Conservation (phyloP, 192 early-diverging fungal genomes). For the Mortierella claussenii region DNA sequence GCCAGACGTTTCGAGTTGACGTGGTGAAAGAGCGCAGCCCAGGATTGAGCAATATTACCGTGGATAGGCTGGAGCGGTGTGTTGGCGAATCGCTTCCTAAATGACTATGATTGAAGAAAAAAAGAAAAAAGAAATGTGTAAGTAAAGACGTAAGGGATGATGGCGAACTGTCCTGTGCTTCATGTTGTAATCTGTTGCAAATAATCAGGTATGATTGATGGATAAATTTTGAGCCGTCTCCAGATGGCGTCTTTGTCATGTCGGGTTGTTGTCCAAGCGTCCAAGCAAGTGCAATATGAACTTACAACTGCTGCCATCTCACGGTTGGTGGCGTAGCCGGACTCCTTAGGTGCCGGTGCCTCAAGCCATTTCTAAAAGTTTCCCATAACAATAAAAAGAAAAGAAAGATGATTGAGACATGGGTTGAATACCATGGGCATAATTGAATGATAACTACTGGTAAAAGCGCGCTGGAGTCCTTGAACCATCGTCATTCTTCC, state of each 20-base stretch:
- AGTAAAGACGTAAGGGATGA: background rate
- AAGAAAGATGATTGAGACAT: no score
- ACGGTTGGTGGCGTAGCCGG: slow-evolving; percentile 29
- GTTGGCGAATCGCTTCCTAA: slow-evolving; percentile 18
- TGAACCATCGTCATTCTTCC: no score
- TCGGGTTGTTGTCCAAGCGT: background rate
- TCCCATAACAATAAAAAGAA: no score
- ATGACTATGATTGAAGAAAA: slow-evolving; percentile 1
- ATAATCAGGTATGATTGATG: background rate
- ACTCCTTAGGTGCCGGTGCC: slow-evolving; percentile 11
- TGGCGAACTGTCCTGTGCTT: no score
- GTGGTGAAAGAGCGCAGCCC: slow-evolving; percentile 45
- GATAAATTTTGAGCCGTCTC: slow-evolving; percentile 10
- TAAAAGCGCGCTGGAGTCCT: no score
- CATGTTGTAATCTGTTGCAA: no score
- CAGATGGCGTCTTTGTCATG: background rate
- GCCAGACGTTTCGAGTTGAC: slow-evolving; percentile 26
- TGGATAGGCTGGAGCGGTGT: slow-evolving; percentile 38
- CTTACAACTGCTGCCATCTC: slow-evolving; percentile 28
- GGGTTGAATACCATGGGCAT: no score
- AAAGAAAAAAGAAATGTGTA: background rate
- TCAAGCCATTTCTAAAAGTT: slow-evolving; percentile 46
- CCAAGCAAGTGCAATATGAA: no score
- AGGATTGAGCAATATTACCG: slow-evolving; percentile 40
- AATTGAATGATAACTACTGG: no score